Percentiles rank a stretch among this genome's conserved stretches.
These are phyloP conservation scores for Pichia pseudocactophila DNA, from an alignment of 805 yeast species.

Conservation along the genomic window DNA sequence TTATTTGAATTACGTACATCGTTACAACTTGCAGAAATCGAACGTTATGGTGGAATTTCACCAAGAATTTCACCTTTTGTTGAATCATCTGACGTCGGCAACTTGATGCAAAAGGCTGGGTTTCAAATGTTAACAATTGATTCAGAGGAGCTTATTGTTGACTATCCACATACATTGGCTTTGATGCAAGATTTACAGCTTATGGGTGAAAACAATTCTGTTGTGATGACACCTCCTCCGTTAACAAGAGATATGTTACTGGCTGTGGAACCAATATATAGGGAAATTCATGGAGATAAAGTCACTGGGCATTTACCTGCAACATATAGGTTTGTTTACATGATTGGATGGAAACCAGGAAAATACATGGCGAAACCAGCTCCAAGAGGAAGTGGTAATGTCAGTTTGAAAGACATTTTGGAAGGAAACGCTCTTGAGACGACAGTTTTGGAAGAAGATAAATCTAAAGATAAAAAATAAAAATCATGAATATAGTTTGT, in stretches of 20 bases:
- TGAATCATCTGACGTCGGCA: slow-evolving; percentile 67
- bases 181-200: slow-evolving; percentile 62
- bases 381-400: slow-evolving; percentile 61
- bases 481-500: no score
- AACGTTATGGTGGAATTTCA: slow-evolving; percentile 67
- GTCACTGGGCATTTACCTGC: slow-evolving; percentile 55
- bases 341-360: slow-evolving; percentile 86
- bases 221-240: slow-evolving; percentile 26
- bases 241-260: slow-evolving; percentile 55
- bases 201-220: slow-evolving; percentile 81
- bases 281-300: slow-evolving; percentile 57
- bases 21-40: slow-evolving; percentile 74
- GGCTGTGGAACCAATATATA: slow-evolving; percentile 73
- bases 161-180: slow-evolving; percentile 63
- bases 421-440: slow-evolving; percentile 11
- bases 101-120: slow-evolving; percentile 63
- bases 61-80: slow-evolving; percentile 79
- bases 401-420: slow-evolving; percentile 57
- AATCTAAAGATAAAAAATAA: not conserved
- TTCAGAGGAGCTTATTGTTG: slow-evolving; percentile 73
- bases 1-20: slow-evolving; percentile 75
- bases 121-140: slow-evolving; percentile 77
- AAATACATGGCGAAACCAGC: slow-evolving; percentile 64
- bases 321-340: slow-evolving; percentile 66
- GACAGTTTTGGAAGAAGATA: slow-evolving; percentile 14